Base-by-base conservation (phyloP, 2,329 filamentous ascomycete genomes). In the Hymenoscyphus linearis region DNA sequence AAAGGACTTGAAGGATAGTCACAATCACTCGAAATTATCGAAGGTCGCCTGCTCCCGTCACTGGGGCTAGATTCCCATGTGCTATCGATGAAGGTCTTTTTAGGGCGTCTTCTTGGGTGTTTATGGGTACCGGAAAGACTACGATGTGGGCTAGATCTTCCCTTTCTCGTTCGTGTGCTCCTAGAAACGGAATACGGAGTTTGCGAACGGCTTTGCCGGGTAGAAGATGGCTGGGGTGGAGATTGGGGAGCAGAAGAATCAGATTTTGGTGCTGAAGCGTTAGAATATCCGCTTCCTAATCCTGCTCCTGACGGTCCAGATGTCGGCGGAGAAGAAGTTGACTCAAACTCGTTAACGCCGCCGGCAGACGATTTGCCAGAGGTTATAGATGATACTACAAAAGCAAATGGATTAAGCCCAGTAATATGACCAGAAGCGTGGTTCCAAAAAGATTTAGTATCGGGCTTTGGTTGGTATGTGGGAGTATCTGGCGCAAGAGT, bases 401-500 rank as follows among this genome's bases (percentile, higher is more conserved):
- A 47, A 18, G 40, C 40, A 47, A 47, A 22, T 22, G 40, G 40
- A 47, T 47, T 18, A 22, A 10, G 18, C 10, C 22, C 18, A 22
- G 9, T n/a, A n/a, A 47, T 22, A n/a, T 22, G n/a, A 47, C 12
- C 14, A 47, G 40, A 47, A 12, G n/a, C 40, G 22, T 16, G 40
- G 5, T 22, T 16, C 40, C 40, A 47, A 10, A 47, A 47, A 18
- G 12, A 47, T 47, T 47, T 47, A 22, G 40, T 10, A 22, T 58
- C 22, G 27, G 31, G 31, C 22, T 31, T 40, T 18, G 31, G 35
- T 18, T 26, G 37, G 16, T 58, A 22, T 58, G 34, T 40, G 22
- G 40, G 37, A 13, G 44, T 52, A 9, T 58, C 40, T 58, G 56
- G 56, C 56, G 56, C 27, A 52, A 58, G 31, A 25, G 14, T 58